These are phyloP conservation scores for Sarcocystis neurona DNA, from an alignment of 169 alveolate genomes.

Conservation along the genomic window DNA sequence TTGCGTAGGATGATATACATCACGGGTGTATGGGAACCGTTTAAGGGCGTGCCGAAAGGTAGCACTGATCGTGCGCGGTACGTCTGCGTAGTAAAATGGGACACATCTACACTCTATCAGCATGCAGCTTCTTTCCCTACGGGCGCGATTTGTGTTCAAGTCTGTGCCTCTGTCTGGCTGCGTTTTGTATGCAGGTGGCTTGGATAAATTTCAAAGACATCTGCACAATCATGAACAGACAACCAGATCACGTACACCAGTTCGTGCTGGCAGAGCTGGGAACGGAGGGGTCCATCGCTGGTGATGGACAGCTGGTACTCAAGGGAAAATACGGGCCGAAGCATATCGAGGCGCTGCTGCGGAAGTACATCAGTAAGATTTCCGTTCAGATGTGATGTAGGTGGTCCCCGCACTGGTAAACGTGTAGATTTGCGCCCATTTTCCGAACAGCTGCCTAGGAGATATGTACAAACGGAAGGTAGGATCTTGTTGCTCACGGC, in stretches of 20 bases:
- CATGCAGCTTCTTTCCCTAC: too few relatives aligned
- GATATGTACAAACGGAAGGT: too few relatives aligned
- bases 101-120: too few relatives aligned
- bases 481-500: too few relatives aligned
- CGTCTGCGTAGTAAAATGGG: too few relatives aligned
- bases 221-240: constrained; percentile 89
- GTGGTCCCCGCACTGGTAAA: background rate
- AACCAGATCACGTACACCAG: constrained; percentile 92
- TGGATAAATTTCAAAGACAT: constrained; percentile 94
- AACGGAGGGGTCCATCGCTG: constrained; percentile 89
- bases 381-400: background rate
- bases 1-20: too few relatives aligned
- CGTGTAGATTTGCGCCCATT: background rate
- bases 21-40: too few relatives aligned
- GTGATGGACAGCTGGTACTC: constrained; percentile 92
- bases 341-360: constrained; percentile 89
- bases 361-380: constrained; percentile 86
- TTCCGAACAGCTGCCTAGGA: too few relatives aligned
- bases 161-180: background rate
- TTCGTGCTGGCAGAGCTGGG: constrained; percentile 94
- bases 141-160: background rate
- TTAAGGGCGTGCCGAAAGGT: background rate
- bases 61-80: background rate
- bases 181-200: constrained; percentile 70
- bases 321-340: constrained; percentile 93